Evolutionary conservation across 2,329 filamentous ascomycete genomes (phyloP).

Genomic region (Monilinia fructicola): DNA sequence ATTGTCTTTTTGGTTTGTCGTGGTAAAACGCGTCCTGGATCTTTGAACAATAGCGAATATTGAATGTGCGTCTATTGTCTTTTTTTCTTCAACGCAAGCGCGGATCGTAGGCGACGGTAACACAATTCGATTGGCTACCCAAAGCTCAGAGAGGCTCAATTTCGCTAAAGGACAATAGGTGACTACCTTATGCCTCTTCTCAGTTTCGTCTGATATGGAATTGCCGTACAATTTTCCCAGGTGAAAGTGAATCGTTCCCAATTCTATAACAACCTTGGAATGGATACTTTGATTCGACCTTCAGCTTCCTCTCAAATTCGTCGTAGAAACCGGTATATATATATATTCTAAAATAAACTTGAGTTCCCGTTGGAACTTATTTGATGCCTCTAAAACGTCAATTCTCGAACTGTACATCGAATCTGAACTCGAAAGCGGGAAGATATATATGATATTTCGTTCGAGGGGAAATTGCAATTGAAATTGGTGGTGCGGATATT

Average conservation of each 20-base stretch:
- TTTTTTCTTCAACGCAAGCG: background rate
- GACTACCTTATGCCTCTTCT: background rate
- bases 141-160: background rate
- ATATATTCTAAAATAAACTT: conserved; percentile 36
- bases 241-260: background rate
- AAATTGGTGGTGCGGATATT: background rate
- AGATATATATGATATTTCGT: background rate
- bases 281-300: conserved; percentile 20
- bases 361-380: conserved; percentile 34
- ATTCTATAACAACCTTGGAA: conserved; percentile 14
- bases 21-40: background rate
- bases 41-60: background rate
- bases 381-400: conserved; percentile 27
- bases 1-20: background rate
- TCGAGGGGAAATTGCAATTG: background rate
- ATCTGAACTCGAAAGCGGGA: conserved; percentile 24
- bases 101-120: background rate
- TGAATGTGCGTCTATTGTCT: background rate
- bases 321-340: conserved; percentile 32
- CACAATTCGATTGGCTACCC: background rate
- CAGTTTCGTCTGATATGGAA: background rate
- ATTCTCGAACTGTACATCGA: conserved; percentile 30
- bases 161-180: background rate
- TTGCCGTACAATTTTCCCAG: background rate
- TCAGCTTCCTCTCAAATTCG: conserved; percentile 21